phyloP scores from a whole-genome alignment of 1,284 basidiomycete species.

The Boletellus sp. region DNA sequence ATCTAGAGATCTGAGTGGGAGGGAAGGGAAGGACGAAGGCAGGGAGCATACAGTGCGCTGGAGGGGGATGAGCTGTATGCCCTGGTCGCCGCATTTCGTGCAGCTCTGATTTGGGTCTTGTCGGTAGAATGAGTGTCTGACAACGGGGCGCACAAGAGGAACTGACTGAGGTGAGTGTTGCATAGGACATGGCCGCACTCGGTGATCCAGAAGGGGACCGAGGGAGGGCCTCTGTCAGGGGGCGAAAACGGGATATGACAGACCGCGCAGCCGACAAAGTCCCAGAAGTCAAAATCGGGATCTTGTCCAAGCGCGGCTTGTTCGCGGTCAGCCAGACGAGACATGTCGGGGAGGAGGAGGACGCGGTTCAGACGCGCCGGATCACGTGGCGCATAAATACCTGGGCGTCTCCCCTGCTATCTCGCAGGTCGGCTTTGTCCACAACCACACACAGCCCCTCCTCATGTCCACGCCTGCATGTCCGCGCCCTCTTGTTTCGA shows the following conservation, averaged over 20 bases:
- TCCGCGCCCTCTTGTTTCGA: conserved; percentile 36
- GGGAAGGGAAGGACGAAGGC: not conserved
- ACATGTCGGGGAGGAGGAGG: conserved; percentile 31
- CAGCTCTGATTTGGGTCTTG: conserved; percentile 70
- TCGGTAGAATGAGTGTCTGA: not conserved
- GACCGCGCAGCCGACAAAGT: conserved; percentile 64
- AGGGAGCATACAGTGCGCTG: conserved; percentile 58
- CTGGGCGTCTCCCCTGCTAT: too few relatives aligned
- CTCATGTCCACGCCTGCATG: too few relatives aligned
- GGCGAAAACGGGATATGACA: conserved; percentile 63
- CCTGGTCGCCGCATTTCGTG: conserved; percentile 54
- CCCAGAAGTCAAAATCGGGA: conserved; percentile 66
- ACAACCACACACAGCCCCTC: too few relatives aligned
- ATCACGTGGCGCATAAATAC: conserved; percentile 19
- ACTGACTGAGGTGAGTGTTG: conserved; percentile 76
- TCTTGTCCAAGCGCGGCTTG: conserved; percentile 14
- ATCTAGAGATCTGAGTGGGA: conserved; percentile 42
- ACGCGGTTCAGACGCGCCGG: conserved; percentile 10
- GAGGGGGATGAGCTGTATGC: conserved; percentile 66
- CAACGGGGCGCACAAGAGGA: not conserved
- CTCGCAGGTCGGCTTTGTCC: too few relatives aligned
- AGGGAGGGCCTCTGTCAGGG: conserved; percentile 44
- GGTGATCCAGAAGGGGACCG: conserved; percentile 77
- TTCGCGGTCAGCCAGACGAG: conserved; percentile 27
- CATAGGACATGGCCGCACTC: conserved; percentile 81